Conservation (phyloP, 2,329 filamentous ascomycete species). For the Rachicladosporium sp. region DNA sequence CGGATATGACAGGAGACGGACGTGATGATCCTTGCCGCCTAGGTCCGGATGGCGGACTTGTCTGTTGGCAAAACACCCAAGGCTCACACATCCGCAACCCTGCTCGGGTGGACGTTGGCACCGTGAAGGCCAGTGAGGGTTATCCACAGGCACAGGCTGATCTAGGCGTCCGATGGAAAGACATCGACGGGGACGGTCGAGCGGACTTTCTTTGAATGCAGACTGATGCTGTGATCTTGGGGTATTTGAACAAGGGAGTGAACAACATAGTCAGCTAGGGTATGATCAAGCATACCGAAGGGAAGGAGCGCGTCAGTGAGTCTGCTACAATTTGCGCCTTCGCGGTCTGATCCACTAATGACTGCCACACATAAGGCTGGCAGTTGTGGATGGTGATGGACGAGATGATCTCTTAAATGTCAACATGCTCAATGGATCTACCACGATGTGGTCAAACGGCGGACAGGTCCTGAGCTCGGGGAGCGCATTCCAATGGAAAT, state of each 20-base stretch:
- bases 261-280: constrained; percentile 4
- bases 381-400: constrained; percentile 7
- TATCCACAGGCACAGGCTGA: constrained; percentile 5
- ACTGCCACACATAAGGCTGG: constrained; percentile 7
- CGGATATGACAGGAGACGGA: constrained; percentile 5
- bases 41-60: constrained; percentile 4
- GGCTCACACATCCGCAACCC: constrained; percentile 1
- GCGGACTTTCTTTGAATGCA: constrained; percentile 7
- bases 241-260: constrained; percentile 5
- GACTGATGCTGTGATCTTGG: constrained; percentile 2
- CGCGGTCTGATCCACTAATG: too few relatives aligned
- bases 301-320: constrained; percentile 6
- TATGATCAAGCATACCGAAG: constrained; percentile 6
- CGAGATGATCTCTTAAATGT: constrained; percentile 7
- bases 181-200: constrained; percentile 6
- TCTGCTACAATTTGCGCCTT: too few relatives aligned
- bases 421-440: constrained; percentile 7
- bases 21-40: constrained; percentile 5
- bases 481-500: constrained; percentile 4
- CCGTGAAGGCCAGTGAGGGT: constrained; percentile 5
- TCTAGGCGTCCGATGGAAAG: constrained; percentile 3
- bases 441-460: constrained; percentile 4
- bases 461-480: constrained; percentile 3
- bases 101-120: constrained; percentile 1
- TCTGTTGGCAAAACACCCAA: constrained; percentile 4